Percentiles rank a stretch among this genome's conserved stretches.
These are phyloP conservation scores for Sporopachydermia lactativora DNA, from an alignment of 805 yeast species.

Conservation along the genomic window DNA sequence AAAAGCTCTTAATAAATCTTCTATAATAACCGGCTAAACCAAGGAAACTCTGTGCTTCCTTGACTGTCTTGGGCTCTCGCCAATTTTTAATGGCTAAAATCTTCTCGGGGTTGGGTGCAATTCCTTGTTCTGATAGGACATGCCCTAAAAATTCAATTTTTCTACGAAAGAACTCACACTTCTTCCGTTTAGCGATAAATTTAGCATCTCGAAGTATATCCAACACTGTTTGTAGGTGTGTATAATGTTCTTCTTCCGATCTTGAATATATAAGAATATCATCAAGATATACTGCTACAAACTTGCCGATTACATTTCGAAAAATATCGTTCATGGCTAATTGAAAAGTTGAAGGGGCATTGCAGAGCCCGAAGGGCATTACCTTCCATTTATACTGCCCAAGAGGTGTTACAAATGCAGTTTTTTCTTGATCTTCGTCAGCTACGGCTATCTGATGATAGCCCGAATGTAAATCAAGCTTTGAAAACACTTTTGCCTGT, in stretches of 20 bases:
- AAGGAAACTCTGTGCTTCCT: conserved; percentile 4
- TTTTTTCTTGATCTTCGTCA: conserved; percentile 10
- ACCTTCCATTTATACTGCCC: conserved; percentile 8
- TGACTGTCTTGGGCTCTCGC: too few species aligned
- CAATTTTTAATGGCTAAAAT: conserved; percentile 3
- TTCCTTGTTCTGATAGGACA: conserved; percentile 7
- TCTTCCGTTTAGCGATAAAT: conserved; percentile 6
- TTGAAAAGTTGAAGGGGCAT: conserved; percentile 5
- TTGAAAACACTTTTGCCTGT: conserved; percentile 7
- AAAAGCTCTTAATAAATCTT: conserved; percentile 6
- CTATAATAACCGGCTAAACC: conserved; percentile 8
- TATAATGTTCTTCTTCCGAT: conserved; percentile 8
- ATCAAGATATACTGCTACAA: conserved; percentile 11
- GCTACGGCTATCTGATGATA: conserved; percentile 14
- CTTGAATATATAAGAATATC: conserved; percentile 10
- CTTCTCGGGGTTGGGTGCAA: conserved; percentile 4
- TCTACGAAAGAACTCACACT: conserved; percentile 7
- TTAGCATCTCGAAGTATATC: neutral
- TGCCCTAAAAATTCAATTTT: conserved; percentile 9
- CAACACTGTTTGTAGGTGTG: conserved; percentile 2
- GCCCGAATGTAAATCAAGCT: conserved; percentile 11
- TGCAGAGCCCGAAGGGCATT: conserved; percentile 6
- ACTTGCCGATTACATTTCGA: conserved; percentile 4
- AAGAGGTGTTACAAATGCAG: conserved; percentile 12
- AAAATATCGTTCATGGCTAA: conserved; percentile 1